A percentile compares a stretch with the other conserved stretches of the same genome.
Conservation (phyloP, 768 basidiomycete genomes). For the Xerocomellus dryophilus region DNA sequence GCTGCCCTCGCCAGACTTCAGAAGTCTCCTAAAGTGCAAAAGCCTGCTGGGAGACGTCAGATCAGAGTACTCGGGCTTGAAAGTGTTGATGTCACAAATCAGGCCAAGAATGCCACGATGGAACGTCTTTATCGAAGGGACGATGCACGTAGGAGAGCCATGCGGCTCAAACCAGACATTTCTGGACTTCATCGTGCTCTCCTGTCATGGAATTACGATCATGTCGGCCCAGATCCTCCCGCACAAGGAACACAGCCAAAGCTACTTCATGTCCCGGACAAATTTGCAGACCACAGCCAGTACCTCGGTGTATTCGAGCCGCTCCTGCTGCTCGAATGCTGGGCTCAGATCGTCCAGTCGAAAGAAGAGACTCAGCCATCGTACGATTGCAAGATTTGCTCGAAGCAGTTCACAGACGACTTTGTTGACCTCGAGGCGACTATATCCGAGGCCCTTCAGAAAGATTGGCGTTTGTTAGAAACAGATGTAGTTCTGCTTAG, state of each 20-base stretch:
- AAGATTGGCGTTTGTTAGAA: slow-evolving; percentile 75
- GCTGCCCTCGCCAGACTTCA: slow-evolving; percentile 58
- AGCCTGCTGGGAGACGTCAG: slow-evolving; percentile 55
- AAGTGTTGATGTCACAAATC: slow-evolving; percentile 42
- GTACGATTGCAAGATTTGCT: slow-evolving; percentile 61
- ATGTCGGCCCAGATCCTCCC: slow-evolving; percentile 62
- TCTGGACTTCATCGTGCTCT: slow-evolving; percentile 72
- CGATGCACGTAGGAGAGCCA: slow-evolving; percentile 54
- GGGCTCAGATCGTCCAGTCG: slow-evolving; percentile 81
- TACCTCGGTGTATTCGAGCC: slow-evolving; percentile 82
- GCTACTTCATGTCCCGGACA: slow-evolving; percentile 53
- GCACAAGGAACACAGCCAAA: slow-evolving; percentile 34
- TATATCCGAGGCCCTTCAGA: slow-evolving; percentile 55
- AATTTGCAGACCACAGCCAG: slow-evolving; percentile 60
- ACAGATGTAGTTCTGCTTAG: slow-evolving; percentile 82
- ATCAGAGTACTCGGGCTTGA: slow-evolving; percentile 51
- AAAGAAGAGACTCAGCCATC: slow-evolving; percentile 60
- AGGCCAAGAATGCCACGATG: slow-evolving; percentile 41
- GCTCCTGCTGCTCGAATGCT: slow-evolving; percentile 82
- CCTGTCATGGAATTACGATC: slow-evolving; percentile 84
- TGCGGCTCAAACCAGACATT: slow-evolving; percentile 81
- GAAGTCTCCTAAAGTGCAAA: slow-evolving; percentile 57
- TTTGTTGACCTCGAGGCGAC: slow-evolving; percentile 78
- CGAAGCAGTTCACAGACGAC: slow-evolving; percentile 71
- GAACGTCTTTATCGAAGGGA: slow-evolving; percentile 56